Evolutionary conservation across 225 moss, liverwort and hornwort genomes (phyloP).

Genomic region (Physcomitrellopsis africana): DNA sequence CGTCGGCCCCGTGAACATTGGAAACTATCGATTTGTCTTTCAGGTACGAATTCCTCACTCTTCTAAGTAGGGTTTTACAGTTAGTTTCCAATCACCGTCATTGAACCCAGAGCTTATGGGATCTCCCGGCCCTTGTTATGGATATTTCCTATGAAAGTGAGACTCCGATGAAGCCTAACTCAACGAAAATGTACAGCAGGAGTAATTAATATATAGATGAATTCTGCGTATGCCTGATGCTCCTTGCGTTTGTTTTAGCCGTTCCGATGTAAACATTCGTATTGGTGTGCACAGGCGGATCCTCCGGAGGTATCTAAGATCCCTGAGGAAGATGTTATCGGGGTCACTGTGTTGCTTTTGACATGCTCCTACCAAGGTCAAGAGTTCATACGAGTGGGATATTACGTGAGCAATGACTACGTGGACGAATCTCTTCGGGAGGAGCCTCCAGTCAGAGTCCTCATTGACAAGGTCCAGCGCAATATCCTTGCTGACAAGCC

Average conservation of each 20-base stretch:
- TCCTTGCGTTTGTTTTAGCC: not conserved
- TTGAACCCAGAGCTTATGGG: no score
- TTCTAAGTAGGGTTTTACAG: no score
- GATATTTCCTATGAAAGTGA: no score
- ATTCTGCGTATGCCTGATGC: no score
- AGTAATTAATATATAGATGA: no score
- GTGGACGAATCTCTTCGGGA: conserved; percentile 75
- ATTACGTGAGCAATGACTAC: conserved; percentile 84
- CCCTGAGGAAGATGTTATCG: conserved; percentile 83
- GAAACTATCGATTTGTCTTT: conserved; percentile 74
- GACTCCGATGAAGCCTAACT: no score
- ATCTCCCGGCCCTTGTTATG: no score
- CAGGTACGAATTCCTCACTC: conserved; percentile 41
- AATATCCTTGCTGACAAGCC: conserved; percentile 84
- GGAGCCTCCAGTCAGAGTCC: conserved; percentile 70
- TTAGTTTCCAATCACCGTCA: no score
- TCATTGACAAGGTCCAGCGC: conserved; percentile 80
- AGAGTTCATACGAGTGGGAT: conserved; percentile 84
- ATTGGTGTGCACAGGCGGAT: conserved; percentile 50
- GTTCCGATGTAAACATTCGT: not conserved
- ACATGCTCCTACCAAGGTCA: conserved; percentile 82
- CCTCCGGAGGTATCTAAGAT: conserved; percentile 75
- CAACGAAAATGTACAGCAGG: no score
- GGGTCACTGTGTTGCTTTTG: conserved; percentile 76
- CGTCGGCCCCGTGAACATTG: conserved; percentile 70